Evolutionary conservation across 768 basidiomycete genomes (phyloP).

Genomic region (Ramaria rubella): DNA sequence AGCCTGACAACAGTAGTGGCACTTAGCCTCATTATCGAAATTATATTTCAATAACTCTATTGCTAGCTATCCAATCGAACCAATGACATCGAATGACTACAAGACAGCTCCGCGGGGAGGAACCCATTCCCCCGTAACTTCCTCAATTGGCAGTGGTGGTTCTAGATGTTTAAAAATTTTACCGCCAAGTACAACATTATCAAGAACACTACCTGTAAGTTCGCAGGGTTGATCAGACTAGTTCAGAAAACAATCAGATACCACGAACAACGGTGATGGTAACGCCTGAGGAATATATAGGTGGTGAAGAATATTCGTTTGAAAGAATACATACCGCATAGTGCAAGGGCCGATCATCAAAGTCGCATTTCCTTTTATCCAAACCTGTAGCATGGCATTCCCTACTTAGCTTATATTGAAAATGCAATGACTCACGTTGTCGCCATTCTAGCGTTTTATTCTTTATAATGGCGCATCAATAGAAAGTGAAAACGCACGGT

Average conservation of each 20-base stretch:
- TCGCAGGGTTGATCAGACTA: neutral
- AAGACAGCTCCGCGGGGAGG: neutral
- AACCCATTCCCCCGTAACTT: neutral
- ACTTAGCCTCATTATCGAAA: neutral
- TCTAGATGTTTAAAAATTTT: slow-evolving; percentile 14
- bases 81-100: neutral
- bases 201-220: slow-evolving; percentile 12
- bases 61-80: neutral
- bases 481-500: neutral
- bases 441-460: no score
- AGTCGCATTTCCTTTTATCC: slow-evolving; percentile 12
- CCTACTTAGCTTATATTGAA: neutral
- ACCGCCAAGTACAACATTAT: slow-evolving; percentile 16
- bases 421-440: neutral
- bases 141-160: slow-evolving; percentile 4
- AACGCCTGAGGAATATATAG: neutral
- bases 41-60: neutral
- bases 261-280: slow-evolving; percentile 13
- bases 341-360: slow-evolving; percentile 13
- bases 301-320: neutral
- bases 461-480: neutral
- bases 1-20: neutral
- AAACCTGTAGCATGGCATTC: slow-evolving; percentile 1
- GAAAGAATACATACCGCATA: slow-evolving; percentile 10
- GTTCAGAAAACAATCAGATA: neutral